Evolutionary conservation across 441 rosid genomes (phyloP).

Genomic region (Raphanus hybrid): DNA sequence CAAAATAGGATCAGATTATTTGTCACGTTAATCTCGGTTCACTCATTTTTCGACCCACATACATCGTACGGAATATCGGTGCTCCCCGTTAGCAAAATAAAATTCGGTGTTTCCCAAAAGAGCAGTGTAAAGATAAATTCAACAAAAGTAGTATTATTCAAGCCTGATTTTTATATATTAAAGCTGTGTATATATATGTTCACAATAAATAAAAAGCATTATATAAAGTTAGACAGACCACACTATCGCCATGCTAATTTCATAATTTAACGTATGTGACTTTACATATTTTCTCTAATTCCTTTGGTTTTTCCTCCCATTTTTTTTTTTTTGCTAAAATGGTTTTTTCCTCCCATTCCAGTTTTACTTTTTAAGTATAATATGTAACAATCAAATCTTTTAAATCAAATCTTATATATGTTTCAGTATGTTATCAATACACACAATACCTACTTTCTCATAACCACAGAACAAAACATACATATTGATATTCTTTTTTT

Average conservation of each 20-base stretch:
- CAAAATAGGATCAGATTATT: conserved; percentile 21
- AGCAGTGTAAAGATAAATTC: background rate
- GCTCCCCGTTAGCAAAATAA: background rate
- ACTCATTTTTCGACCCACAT: conserved; percentile 23
- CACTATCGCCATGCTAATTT: conserved; percentile 29
- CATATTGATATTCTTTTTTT: background rate
- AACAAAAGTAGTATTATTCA: background rate
- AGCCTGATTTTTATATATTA: background rate
- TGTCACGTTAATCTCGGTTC: conserved; percentile 27
- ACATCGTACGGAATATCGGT: conserved; percentile 22
- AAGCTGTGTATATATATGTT: background rate
- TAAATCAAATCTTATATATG: background rate
- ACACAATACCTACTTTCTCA: background rate
- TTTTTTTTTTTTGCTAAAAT: background rate
- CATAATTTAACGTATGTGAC: conserved; percentile 11
- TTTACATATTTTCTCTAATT: background rate
- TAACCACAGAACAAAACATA: background rate
- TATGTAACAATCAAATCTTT: background rate
- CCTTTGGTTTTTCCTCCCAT: background rate
- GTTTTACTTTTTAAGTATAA: background rate
- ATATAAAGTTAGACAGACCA: conserved; percentile 12
- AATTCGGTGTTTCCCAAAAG: conserved; percentile 6
- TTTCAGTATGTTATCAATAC: background rate
- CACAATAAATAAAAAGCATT: background rate
- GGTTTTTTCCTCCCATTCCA: no score